phyloP scores from a whole-genome alignment of 768 basidiomycete species.

The Stropharia rugosoannulata region DNA sequence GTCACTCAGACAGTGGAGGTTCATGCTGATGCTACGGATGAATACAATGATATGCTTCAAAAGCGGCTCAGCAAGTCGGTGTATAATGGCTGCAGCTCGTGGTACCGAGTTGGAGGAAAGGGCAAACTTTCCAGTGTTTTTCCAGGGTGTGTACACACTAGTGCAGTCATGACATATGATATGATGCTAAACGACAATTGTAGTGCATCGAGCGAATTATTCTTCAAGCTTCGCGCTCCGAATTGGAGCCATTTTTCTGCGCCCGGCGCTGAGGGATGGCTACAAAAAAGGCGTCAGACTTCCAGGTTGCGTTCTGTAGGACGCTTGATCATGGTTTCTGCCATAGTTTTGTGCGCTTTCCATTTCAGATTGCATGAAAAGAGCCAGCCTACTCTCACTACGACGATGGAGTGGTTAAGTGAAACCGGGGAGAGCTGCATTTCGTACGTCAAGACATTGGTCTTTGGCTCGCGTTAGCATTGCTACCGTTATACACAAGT shows the following conservation, averaged over 20 bases:
- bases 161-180: too few species aligned
- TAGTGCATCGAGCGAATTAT: conserved; percentile 23
- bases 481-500: too few species aligned
- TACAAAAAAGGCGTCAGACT: background rate
- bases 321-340: too few species aligned
- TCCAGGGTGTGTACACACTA: conserved; percentile 28
- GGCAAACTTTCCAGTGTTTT: conserved; percentile 39
- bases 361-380: too few species aligned
- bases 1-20: conserved; percentile 34
- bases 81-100: conserved; percentile 36
- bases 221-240: conserved; percentile 33
- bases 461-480: too few species aligned
- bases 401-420: too few species aligned
- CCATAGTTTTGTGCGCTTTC: too few species aligned
- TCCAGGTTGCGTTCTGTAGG: too few species aligned
- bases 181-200: background rate
- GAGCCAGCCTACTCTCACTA: too few species aligned
- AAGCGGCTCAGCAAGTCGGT: conserved; percentile 29
- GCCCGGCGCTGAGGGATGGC: background rate
- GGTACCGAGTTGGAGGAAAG: conserved; percentile 34
- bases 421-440: too few species aligned
- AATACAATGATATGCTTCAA: conserved; percentile 39
- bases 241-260: conserved; percentile 29
- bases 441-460: too few species aligned
- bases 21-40: conserved; percentile 28